These are phyloP conservation scores for Solanum habrochaites DNA, from an alignment of 257 asterid species.

Conservation along the genomic window DNA sequence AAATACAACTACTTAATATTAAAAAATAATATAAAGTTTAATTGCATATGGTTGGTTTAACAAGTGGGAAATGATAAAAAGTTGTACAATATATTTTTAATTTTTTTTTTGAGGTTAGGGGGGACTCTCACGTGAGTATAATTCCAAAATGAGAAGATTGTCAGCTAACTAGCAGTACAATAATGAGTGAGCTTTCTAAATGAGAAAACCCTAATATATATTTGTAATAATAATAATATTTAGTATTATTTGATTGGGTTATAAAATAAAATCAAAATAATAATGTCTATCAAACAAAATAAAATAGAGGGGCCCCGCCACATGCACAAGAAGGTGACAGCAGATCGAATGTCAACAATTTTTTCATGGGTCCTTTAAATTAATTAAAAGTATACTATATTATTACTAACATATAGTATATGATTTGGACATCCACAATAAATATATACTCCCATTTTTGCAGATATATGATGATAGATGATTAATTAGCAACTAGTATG, in stretches of 20 bases:
- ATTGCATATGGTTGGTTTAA: background rate
- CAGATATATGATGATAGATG: background rate
- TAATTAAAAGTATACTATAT: background rate
- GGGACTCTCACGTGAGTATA: background rate
- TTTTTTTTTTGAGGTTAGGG: background rate
- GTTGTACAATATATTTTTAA: background rate
- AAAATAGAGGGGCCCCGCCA: background rate
- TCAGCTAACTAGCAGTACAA: background rate
- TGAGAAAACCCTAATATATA: background rate
- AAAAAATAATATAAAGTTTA: background rate
- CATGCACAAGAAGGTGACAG: background rate
- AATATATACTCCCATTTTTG: background rate
- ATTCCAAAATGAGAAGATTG: background rate
- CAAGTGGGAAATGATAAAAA: background rate
- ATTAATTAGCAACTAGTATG: background rate
- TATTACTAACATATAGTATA: background rate
- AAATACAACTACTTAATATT: background rate
- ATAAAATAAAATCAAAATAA: background rate
- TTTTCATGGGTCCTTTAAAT: background rate
- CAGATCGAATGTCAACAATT: background rate
- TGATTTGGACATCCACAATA: background rate
- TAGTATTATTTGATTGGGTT: background rate
- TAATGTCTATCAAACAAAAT: background rate
- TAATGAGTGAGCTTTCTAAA: background rate
- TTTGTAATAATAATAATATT: background rate